These are phyloP conservation scores for Saccharomycopsis crataegensis DNA, from an alignment of 1,139 yeast genomes.

Conservation along the genomic window DNA sequence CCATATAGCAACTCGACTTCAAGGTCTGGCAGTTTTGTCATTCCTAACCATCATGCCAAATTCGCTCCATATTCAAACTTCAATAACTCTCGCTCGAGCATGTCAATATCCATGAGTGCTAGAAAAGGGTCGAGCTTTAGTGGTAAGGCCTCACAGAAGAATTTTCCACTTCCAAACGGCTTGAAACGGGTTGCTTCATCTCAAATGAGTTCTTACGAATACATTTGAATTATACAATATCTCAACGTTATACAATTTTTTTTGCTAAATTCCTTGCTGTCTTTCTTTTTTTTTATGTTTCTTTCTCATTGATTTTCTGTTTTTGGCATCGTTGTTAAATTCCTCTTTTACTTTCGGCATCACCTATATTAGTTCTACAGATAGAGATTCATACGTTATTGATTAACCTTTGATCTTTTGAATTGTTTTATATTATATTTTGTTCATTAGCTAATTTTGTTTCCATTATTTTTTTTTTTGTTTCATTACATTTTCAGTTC, in stretches of 20 bases:
- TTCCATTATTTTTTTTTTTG: no score
- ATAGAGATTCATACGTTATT: no score
- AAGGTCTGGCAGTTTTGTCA: slow-evolving; percentile 12
- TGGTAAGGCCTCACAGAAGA: slow-evolving; percentile 5
- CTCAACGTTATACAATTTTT: no score
- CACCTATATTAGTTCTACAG: no score
- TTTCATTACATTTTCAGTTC: no score
- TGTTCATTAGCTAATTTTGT: no score
- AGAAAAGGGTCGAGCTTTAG: slow-evolving; percentile 12
- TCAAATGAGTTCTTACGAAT: slow-evolving; percentile 1
- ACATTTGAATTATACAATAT: background rate
- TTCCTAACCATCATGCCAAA: slow-evolving; percentile 3
- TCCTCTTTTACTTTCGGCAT: no score
- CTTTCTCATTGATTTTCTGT: background rate
- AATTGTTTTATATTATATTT: no score
- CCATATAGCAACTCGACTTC: background rate
- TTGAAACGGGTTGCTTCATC: slow-evolving; percentile 6
- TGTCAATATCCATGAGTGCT: background rate
- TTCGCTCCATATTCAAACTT: slow-evolving; percentile 3
- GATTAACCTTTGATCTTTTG: no score
- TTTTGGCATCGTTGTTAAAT: background rate
- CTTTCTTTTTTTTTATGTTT: background rate
- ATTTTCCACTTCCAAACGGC: background rate
- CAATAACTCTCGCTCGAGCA: background rate
- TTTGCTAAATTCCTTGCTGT: no score